These are phyloP conservation scores for Aspergillus fructus DNA, from an alignment of 2,329 filamentous ascomycete genomes.

Conservation along the genomic window DNA sequence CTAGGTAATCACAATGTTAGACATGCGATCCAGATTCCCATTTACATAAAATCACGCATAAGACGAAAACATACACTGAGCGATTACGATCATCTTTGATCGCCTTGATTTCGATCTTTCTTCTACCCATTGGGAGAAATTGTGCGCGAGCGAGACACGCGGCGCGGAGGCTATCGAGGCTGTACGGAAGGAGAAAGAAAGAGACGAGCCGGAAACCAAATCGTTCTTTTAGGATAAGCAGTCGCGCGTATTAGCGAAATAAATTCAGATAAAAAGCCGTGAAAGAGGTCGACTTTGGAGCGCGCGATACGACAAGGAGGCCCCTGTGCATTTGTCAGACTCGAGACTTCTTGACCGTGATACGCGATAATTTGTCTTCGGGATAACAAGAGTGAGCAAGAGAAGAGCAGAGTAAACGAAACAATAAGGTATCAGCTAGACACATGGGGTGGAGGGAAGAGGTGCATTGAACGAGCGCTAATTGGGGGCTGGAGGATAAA, in stretches of 20 bases:
- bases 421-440: neutral
- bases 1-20: constrained; percentile 46
- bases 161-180: neutral
- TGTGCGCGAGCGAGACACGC: constrained; percentile 16
- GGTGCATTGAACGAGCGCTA: constrained; percentile 11
- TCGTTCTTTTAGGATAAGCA: constrained; percentile 8
- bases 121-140: constrained; percentile 71
- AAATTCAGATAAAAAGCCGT: constrained; percentile 11
- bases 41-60: neutral
- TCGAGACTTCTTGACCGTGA: neutral
- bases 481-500: constrained; percentile 10
- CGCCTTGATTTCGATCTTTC: constrained; percentile 99
- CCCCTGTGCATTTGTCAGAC: constrained; percentile 13
- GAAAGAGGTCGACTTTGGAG: constrained; percentile 7
- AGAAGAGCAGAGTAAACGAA: neutral
- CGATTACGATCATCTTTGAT: constrained; percentile 98
- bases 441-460: constrained; percentile 1
- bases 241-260: constrained; percentile 11
- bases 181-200: constrained; percentile 5
- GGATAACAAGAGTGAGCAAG: neutral
- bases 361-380: neutral
- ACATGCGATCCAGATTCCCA: neutral
- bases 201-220: constrained; percentile 3
- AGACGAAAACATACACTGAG: constrained; percentile 72
- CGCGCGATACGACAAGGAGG: constrained; percentile 13